A percentile compares a stretch with the other conserved stretches of the same genome.
These are phyloP conservation scores for Penicillium sclerotigenum DNA, from an alignment of 2,329 filamentous ascomycete species.

Conservation along the genomic window DNA sequence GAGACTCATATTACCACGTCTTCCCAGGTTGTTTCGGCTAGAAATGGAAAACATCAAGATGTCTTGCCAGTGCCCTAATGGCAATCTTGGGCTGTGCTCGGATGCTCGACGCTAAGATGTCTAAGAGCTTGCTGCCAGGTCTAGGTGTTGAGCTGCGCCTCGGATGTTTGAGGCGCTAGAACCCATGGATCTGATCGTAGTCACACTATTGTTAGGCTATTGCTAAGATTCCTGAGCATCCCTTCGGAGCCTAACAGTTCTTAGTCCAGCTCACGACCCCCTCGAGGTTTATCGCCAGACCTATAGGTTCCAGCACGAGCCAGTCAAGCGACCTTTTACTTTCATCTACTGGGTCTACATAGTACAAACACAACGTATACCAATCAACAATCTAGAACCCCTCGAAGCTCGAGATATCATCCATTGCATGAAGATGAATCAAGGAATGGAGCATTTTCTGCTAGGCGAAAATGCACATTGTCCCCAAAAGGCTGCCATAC, in stretches of 20 bases:
- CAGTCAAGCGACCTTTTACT: neutral
- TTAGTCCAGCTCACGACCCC: neutral
- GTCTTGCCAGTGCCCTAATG: neutral
- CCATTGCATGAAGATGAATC: neutral
- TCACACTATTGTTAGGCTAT: no score
- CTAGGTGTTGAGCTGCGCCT: no score
- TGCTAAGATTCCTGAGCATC: neutral
- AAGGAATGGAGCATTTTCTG: no score
- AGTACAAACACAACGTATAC: no score
- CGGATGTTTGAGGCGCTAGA: no score
- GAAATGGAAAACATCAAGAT: neutral
- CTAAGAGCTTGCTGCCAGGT: no score
- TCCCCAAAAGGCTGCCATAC: neutral
- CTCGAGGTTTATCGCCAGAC: neutral
- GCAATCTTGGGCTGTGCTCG: neutral
- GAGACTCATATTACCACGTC: neutral
- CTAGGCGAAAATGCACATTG: neutral
- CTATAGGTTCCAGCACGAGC: neutral
- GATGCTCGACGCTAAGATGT: neutral
- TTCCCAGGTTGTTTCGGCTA: neutral
- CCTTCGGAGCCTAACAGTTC: neutral
- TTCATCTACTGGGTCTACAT: neutral
- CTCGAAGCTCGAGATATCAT: neutral
- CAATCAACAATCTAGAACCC: neutral
- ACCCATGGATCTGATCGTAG: no score